Evolutionary conservation across 2,329 filamentous ascomycete genomes (phyloP), one percentile per base, ranked within the genome.

Genomic region (Colletotrichum sp.): DNA sequence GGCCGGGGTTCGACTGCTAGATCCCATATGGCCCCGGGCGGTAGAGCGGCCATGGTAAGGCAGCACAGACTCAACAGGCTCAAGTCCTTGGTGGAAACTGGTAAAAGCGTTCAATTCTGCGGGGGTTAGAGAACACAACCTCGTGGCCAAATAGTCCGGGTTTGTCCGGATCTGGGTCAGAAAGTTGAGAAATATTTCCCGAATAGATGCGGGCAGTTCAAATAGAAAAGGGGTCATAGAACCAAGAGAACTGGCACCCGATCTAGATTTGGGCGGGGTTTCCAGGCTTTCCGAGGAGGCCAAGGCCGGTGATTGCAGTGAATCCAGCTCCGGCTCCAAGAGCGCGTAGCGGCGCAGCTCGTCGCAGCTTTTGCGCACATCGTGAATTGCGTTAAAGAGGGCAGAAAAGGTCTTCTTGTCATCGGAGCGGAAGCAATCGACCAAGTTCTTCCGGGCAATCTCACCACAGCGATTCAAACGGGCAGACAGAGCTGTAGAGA

Each of bases 91-190:
- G 82, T 96, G 93, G 77, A 95, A 95, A 67, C 92, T 92, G 59
- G 95, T 92, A 76, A 99, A 88, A 70, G 93, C 90, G 77, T 93
- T 90, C 68, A 98, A 89, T 83, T 98, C 96, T 75, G 91, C 86
- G 73, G 92, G 91, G 69, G 92, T 92, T 77, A 99, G 87, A 79
- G 90, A 92, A 81, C 92, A 92, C 76, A 99, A 89, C 76, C 96
- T 91, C 76, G 94, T 92, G 79, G 96, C 95, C 82, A 99, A 83
- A 83, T 97, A 98, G 79, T 96, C 92, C 47, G 95, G 93, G 82
- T 98, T 96, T 76, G 93, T 95, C 78, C 96, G 92, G 76, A 98
- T 90, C 83, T 95, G 91, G 63, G 91, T 93, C 78, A 98, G 85
- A 80, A 98, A 96, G 75, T 92, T 90, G 72, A 98, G 82, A 73